Base-by-base conservation (phyloP, 208 protist species). In the Naegleria fowleri region DNA sequence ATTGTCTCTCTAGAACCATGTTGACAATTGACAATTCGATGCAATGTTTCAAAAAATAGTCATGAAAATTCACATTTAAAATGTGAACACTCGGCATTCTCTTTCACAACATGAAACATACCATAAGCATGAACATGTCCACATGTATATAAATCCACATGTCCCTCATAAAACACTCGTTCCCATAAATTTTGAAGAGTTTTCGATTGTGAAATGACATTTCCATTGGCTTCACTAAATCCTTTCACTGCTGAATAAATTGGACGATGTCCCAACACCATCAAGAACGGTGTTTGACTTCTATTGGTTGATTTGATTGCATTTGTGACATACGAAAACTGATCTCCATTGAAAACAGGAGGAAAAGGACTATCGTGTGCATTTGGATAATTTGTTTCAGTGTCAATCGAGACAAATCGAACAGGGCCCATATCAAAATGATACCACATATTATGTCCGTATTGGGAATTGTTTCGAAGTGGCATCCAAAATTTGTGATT, bases 181-280 rank as follows among this genome's bases (percentile, higher is more conserved):
- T 93, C 92, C 16, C 93, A 91, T 48, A 90, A 5, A 19, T 22
- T 39, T 58, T 55, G n/a, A 41, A 93, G 38, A 40, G 5, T 13
- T 38, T 86, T 41, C 41, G 90, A 88, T n/a, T 92, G 79, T 1
- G 9, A 22, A 43, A 43, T 41, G 29, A 33, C 22, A 36, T 85
- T 43, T 39, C 79, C 38, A 43, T 43, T 85, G 13, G 91, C 89
- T 36, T 79, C 29, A 22, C 59, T 58, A 90, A 91, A 83, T 22
- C 90, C 79, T 13, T 48, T 13, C 15, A 39, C 86, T 48, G 86
- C 83, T 39, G 85, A 93, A 40, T 95, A 95, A 83, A 94, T 90
- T 38, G 94, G 94, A 36, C 93, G 22, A 86, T 95, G 94, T 38
- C 92, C 91, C n/a, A 76, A 43, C 13, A 95, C 88, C 33, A 95